These are phyloP conservation scores for Thalassiosira sp. DNA, from an alignment of 352 stramenopile species.

Conservation along the genomic window DNA sequence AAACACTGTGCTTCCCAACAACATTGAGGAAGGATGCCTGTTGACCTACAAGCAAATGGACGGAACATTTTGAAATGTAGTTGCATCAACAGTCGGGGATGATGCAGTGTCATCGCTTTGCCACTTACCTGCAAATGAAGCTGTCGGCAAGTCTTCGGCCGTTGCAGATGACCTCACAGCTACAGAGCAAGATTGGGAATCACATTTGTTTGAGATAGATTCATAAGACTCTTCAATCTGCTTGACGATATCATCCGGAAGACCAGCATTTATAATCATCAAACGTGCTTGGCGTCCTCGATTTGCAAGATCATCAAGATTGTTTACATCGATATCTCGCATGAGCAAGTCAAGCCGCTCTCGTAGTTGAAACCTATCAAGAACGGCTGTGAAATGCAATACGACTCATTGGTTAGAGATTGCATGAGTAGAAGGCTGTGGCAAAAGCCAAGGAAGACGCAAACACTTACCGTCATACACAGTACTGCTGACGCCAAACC, in stretches of 20 bases:
- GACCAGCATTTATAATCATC: slow-evolving; percentile 50
- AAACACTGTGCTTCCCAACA: slow-evolving; percentile 29
- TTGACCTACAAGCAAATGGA: no score
- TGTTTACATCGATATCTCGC: slow-evolving; percentile 31
- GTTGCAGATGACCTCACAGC: slow-evolving; percentile 55
- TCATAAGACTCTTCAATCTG: slow-evolving; percentile 38
- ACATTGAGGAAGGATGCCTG: slow-evolving; percentile 52
- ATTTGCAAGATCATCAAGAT: slow-evolving; percentile 23
- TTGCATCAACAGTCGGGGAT: no score
- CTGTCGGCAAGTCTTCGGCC: slow-evolving; percentile 55
- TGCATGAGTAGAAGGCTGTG: not conserved
- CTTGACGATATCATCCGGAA: slow-evolving; percentile 29
- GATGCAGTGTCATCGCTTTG: no score
- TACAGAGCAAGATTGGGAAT: slow-evolving; percentile 2
- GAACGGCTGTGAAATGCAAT: slow-evolving; percentile 11
- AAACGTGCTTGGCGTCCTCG: slow-evolving; percentile 32
- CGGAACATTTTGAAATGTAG: no score
- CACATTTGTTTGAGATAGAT: slow-evolving; percentile 24
- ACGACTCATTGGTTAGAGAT: not conserved
- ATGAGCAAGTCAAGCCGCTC: slow-evolving; percentile 44
- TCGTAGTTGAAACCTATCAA: slow-evolving; percentile 50
- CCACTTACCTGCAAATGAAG: slow-evolving; percentile 56
- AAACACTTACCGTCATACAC: slow-evolving; percentile 31
- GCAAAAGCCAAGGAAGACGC: not conserved
- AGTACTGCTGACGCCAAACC: slow-evolving; percentile 34